Evolutionary conservation across 108 stramenopile genomes (phyloP), one percentile per base, ranked within the genome.

Genomic region (Discostella stelligeroides): DNA sequence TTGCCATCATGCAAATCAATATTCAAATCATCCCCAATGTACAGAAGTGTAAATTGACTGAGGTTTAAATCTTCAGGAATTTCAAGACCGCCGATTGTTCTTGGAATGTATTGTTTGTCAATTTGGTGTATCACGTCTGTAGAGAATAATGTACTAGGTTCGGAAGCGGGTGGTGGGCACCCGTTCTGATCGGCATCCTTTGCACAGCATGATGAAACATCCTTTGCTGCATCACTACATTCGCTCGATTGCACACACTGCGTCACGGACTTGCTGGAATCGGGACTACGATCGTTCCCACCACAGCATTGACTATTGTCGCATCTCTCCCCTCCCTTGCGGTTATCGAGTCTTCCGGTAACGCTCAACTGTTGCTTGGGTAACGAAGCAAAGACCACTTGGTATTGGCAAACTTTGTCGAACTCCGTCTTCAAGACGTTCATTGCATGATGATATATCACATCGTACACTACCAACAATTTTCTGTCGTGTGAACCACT

Each of bases 381-480:
- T 39, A 82, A 63, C 42, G 57, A 25, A 11, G 70, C 68, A 18
- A 79, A 40, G 17, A 82, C 65, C 21, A 76, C 74, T 42, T 48
- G 25, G n/a, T 37, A 12, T 54, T 79, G 41, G 0, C 68, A 46
- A 15, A 41, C 37, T 41, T 72, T 61, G 14, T 40, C 70, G 48
- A 92, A 73, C 23, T 48, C 21, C 15, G 64, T n/a, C 29, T 86
- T 82, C 30, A 96, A 53, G 4, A 64, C 76, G 43, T 72, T 49
- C 60, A 96, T 90, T 0, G 79, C 88, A 78, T 92, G 81, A 28
- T 92, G 90, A 73, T 95, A 96, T 37, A 63, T 81, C 7, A 90
- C 86, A 65, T 96, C 88, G 53, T 91, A 95, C 24, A 96, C 68
- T 14, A 96, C n/a, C 9, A 96, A 68, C 15, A 92, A 48, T 20